A percentile compares a stretch with the other conserved stretches of the same genome.
phyloP scores from a whole-genome alignment of 306 rosid species.

The Rosa chinensis region DNA sequence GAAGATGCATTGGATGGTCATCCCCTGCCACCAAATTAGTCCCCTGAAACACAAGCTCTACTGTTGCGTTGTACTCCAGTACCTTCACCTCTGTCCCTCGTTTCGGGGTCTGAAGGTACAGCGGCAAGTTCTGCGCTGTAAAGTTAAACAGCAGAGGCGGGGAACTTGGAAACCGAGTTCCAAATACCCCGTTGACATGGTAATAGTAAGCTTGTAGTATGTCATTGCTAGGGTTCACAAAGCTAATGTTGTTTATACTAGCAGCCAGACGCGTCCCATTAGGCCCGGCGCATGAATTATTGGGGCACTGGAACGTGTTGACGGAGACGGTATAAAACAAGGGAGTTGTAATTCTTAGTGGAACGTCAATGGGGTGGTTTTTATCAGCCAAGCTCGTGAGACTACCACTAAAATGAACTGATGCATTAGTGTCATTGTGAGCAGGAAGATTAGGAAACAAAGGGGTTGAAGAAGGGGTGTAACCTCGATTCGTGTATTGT shows the following conservation, averaged over 20 bases:
- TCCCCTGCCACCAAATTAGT: constrained; percentile 27
- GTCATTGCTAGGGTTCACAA: constrained; percentile 25
- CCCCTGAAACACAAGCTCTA: constrained; percentile 37
- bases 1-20: constrained; percentile 42
- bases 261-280: constrained; percentile 24
- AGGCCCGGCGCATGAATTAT: constrained; percentile 29
- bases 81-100: constrained; percentile 30
- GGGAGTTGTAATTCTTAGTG: not conserved
- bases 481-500: not conserved
- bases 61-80: constrained; percentile 22
- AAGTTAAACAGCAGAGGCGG: constrained; percentile 29
- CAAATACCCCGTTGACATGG: constrained; percentile 19
- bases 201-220: constrained; percentile 33
- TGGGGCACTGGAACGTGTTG: constrained; percentile 24
- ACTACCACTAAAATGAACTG: constrained; percentile 14
- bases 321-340: constrained; percentile 19
- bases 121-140: constrained; percentile 18
- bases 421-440: constrained; percentile 21
- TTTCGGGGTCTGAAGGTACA: constrained; percentile 19
- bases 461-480: not conserved
- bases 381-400: constrained; percentile 21
- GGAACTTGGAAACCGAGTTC: constrained; percentile 23
- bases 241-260: constrained; percentile 37
- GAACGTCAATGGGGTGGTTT: constrained; percentile 4
- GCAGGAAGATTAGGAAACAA: constrained; percentile 20